These are phyloP conservation scores for Erodium texanum DNA, from an alignment of 441 rosid genomes.

Conservation along the genomic window DNA sequence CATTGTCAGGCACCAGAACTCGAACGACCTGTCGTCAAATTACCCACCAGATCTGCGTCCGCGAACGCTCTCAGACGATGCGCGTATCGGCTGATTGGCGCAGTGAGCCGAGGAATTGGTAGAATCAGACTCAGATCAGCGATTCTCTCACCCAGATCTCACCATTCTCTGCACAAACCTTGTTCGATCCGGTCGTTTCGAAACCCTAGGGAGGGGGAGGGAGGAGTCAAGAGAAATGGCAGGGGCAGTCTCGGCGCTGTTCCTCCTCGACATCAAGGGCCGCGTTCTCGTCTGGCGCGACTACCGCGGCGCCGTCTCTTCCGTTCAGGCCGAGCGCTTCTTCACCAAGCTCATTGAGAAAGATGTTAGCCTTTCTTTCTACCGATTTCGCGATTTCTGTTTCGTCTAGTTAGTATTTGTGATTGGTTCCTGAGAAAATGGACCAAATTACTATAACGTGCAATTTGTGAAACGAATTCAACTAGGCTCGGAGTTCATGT, in stretches of 20 bases:
- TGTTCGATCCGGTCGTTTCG: constrained; percentile 21
- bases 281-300: constrained; percentile 97
- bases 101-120: not conserved
- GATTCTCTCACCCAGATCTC: not conserved
- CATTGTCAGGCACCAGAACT: not conserved
- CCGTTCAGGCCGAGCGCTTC: constrained; percentile 87
- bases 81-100: not conserved
- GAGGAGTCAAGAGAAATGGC: constrained; percentile 35
- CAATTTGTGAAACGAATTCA: no score
- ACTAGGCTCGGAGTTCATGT: not conserved
- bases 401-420: not conserved
- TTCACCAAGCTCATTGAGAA: constrained; percentile 95
- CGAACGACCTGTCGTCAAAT: not conserved
- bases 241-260: constrained; percentile 97
- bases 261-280: constrained; percentile 90
- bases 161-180: not conserved
- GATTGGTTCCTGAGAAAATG: not conserved
- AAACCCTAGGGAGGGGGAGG: constrained; percentile 1
- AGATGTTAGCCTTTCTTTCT: constrained; percentile 37
- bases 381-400: not conserved
- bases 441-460: not conserved
- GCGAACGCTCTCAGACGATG: not conserved
- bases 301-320: constrained; percentile 90
- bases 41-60: not conserved
- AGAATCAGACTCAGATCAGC: not conserved